Percentiles rank a stretch among this genome's conserved stretches.
Evolutionary conservation across 2,329 filamentous ascomycete genomes (phyloP).

Genomic region (Beauveria pseudobassiana): DNA sequence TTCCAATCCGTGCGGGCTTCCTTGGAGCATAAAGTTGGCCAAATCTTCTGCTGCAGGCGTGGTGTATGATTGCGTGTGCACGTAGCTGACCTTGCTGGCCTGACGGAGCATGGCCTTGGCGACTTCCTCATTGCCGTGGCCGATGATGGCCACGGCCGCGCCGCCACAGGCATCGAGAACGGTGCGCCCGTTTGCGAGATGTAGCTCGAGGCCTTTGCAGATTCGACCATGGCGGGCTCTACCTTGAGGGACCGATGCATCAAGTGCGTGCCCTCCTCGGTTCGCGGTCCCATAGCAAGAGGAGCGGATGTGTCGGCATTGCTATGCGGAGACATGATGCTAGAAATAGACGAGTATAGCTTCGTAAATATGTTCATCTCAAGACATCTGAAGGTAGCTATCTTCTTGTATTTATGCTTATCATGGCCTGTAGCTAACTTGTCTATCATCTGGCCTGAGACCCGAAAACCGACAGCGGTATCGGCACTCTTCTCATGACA

Average conservation of each 20-base stretch:
- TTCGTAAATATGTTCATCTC: not conserved
- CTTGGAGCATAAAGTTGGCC: slow-evolving; percentile 20
- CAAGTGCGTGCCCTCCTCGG: slow-evolving; percentile 15
- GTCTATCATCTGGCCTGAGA: not conserved
- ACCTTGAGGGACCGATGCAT: slow-evolving; percentile 28
- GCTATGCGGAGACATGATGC: slow-evolving; percentile 15
- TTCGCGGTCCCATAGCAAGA: not conserved
- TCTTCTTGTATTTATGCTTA: not conserved
- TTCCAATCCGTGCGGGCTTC: slow-evolving; percentile 16
- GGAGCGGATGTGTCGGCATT: slow-evolving; percentile 9
- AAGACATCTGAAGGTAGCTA: not conserved
- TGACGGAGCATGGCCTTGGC: slow-evolving; percentile 47
- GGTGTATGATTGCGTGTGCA: slow-evolving; percentile 21
- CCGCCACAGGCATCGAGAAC: slow-evolving; percentile 31
- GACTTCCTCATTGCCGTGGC: slow-evolving; percentile 51
- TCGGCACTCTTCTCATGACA: not conserved
- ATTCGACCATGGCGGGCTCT: slow-evolving; percentile 29
- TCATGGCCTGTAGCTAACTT: not conserved
- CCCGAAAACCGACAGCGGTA: slow-evolving; percentile 6
- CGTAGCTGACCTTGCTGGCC: slow-evolving; percentile 31
- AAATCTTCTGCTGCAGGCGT: slow-evolving; percentile 22
- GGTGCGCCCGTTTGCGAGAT: slow-evolving; percentile 24
- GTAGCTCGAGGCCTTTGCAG: slow-evolving; percentile 32
- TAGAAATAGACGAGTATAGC: not conserved
- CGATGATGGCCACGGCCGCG: slow-evolving; percentile 51